A percentile compares a stretch with the other conserved stretches of the same genome.
Conservation (phyloP, 2,329 filamentous ascomycete species). For the Whalleya microplaca region DNA sequence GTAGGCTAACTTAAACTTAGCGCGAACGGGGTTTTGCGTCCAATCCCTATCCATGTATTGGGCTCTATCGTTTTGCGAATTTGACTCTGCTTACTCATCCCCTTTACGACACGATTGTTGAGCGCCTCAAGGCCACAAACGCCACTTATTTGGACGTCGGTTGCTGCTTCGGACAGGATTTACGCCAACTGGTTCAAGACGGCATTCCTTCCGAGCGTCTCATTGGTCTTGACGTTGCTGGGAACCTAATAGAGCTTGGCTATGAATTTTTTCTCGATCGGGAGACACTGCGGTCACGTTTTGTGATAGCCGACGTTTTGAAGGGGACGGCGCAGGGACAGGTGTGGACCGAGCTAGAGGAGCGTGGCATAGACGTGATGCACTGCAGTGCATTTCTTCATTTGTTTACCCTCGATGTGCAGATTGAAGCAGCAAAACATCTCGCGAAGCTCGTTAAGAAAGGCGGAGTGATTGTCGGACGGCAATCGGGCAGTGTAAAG, state of each 20-base stretch:
- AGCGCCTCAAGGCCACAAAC: constrained; percentile 8
- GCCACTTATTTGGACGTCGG: constrained; percentile 33
- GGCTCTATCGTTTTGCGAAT: constrained; percentile 23
- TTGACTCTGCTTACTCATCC: constrained; percentile 22
- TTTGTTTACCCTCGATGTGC: constrained; percentile 27
- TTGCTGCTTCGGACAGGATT: constrained; percentile 37
- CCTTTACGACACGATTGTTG: constrained; percentile 17
- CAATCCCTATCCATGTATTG: constrained; percentile 27
- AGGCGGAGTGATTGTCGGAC: constrained; percentile 22
- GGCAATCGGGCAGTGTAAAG: constrained; percentile 24
- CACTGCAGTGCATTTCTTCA: constrained; percentile 34
- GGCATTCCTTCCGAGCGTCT: constrained; percentile 28
- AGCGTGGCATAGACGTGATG: constrained; percentile 25
- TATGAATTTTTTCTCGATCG: constrained; percentile 35
- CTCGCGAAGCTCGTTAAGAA: constrained; percentile 21
- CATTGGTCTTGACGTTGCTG: constrained; percentile 30
- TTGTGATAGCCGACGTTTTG: constrained; percentile 28
- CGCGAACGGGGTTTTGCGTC: constrained; percentile 21
- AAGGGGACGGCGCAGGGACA: constrained; percentile 10
- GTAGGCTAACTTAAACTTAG: constrained; percentile 8
- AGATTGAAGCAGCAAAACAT: constrained; percentile 22
- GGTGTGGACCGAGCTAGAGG: constrained; percentile 20
- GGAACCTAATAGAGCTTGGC: constrained; percentile 27
- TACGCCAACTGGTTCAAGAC: constrained; percentile 31
- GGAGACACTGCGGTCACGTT: constrained; percentile 23